phyloP scores from a whole-genome alignment of 805 yeast genomes.

The Ascoidea rubescens region DNA sequence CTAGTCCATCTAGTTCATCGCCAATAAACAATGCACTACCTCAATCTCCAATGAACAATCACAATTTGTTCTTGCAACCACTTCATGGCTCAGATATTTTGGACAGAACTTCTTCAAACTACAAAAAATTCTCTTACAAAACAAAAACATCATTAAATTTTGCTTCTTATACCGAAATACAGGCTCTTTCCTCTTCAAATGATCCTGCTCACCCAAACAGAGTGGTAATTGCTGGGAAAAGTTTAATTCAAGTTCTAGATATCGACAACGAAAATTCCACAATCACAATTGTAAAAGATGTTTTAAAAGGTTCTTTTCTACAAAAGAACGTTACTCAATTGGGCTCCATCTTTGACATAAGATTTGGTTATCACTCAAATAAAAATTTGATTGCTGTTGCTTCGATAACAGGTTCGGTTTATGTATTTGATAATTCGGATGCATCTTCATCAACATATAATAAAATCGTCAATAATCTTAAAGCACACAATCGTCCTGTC shows the following conservation, averaged over 20 bases:
- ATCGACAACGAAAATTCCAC: conserved; percentile 17
- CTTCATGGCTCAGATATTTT: not conserved
- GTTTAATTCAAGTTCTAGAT: conserved; percentile 23
- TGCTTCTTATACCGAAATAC: conserved; percentile 1
- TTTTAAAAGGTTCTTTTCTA: conserved; percentile 16
- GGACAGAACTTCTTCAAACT: not conserved
- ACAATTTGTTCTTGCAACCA: not conserved
- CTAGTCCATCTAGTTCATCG: too few relatives aligned
- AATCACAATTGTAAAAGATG: conserved; percentile 21
- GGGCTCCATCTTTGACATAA: conserved; percentile 28
- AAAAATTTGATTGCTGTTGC: conserved; percentile 28
- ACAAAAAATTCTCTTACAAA: not conserved
- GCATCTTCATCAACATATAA: conserved; percentile 12
- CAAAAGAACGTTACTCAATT: conserved; percentile 20
- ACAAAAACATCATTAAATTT: not conserved
- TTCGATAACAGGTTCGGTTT: conserved; percentile 33
- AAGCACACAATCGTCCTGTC: conserved; percentile 32
- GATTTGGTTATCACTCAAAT: conserved; percentile 26
- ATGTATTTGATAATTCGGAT: conserved; percentile 17
- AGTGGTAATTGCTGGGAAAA: conserved; percentile 29
- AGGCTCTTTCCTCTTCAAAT: conserved; percentile 6
- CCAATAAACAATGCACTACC: not conserved
- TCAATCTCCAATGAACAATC: not conserved
- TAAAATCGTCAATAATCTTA: conserved; percentile 18
- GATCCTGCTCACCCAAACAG: not conserved